These are phyloP conservation scores for Isoetes engelmannii DNA, from an alignment of 83 land plant genomes.

Conservation along the genomic window DNA sequence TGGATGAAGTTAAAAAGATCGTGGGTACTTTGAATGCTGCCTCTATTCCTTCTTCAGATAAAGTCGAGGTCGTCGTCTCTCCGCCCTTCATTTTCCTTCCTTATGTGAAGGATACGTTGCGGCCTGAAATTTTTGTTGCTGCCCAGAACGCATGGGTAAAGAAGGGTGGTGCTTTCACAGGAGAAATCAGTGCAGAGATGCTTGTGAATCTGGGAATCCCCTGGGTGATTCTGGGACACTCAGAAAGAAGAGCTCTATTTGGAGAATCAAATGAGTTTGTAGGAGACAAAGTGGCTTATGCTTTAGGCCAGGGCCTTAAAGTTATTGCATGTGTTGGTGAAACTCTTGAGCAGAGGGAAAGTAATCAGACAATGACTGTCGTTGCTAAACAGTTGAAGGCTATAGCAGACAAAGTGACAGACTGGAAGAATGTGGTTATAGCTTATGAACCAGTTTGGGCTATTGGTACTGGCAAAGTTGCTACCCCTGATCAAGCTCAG, in stretches of 20 bases:
- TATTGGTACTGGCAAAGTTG: slow-evolving; percentile 91
- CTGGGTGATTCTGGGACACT: slow-evolving; percentile 90
- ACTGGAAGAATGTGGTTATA: slow-evolving; percentile 69
- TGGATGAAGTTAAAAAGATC: slow-evolving; percentile 80
- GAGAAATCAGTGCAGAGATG: slow-evolving; percentile 91
- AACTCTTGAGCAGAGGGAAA: slow-evolving; percentile 79
- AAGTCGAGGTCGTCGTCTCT: slow-evolving; percentile 77
- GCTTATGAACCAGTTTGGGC: slow-evolving; percentile 99
- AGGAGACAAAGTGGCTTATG: slow-evolving; percentile 81
- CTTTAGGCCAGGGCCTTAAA: slow-evolving; percentile 66
- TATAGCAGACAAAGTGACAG: slow-evolving; percentile 52
- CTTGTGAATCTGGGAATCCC: slow-evolving; percentile 58
- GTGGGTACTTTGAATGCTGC: slow-evolving; percentile 53
- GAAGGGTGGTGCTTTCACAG: slow-evolving; percentile 89
- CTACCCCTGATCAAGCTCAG: slow-evolving; percentile 85
- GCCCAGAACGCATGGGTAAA: slow-evolving; percentile 87
- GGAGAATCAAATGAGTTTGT: slow-evolving; percentile 72
- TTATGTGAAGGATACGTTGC: slow-evolving; percentile 50
- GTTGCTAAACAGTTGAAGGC: slow-evolving; percentile 75
- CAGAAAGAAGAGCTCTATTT: slow-evolving; percentile 63
- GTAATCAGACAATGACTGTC: slow-evolving; percentile 55
- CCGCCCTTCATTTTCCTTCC: slow-evolving; percentile 73
- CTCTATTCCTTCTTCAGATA: slow-evolving; percentile 67
- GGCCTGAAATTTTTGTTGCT: slow-evolving; percentile 70
- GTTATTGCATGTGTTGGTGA: slow-evolving; percentile 95